Base-by-base conservation (phyloP, 768 basidiomycete genomes). In the Macrolepiota albuminosa region DNA sequence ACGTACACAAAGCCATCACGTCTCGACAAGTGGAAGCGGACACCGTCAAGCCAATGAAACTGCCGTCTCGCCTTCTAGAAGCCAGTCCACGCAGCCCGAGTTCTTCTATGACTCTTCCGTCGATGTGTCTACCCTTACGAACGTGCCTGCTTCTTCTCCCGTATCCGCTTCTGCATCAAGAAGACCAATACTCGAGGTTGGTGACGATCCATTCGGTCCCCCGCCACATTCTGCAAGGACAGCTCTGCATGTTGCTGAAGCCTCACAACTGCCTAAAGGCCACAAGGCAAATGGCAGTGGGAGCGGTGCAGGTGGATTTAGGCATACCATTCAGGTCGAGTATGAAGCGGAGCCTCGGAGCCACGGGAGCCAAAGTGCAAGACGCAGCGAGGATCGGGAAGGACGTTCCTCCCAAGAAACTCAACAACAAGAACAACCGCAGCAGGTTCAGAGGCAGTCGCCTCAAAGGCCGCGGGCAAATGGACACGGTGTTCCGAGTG, bases 321-420 rank as follows among this genome's bases (percentile, higher is more conserved):
- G 94, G 52, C 95, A 98, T 73, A 98, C 97, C 10, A 92, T 98
- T 50, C 97, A 98, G 72, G 89, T 98, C 60, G 97, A 99, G 73
- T 98, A 98, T 67, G 90, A 89, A 59, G 54, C 59, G 39, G 87
- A 87, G 57, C 81, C 81, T 6, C 70, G 63, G 47, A 29, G 47
- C 21, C 71, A 63, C 50, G 60, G 46, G 66, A 66, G 71, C 45
- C 60, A 67, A 54, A 56, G 70, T 47, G 59, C 64, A 31, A 71
- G 71, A 64, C 71, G 63, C 63, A 75, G 70, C 40, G 72, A 75
- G 43, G 72, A 76, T 50, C 65, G 65, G 49, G 66, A 71, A 53
- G 56, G 42, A 13, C 60, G 59, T 8, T 2, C 45, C 5, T 24
- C 54, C 3, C 47, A 46, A 52, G 57, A 43, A 33, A 36, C 46